Conservation (phyloP, 1,284 basidiomycete species). For the Papiliotrema laurentii region DNA sequence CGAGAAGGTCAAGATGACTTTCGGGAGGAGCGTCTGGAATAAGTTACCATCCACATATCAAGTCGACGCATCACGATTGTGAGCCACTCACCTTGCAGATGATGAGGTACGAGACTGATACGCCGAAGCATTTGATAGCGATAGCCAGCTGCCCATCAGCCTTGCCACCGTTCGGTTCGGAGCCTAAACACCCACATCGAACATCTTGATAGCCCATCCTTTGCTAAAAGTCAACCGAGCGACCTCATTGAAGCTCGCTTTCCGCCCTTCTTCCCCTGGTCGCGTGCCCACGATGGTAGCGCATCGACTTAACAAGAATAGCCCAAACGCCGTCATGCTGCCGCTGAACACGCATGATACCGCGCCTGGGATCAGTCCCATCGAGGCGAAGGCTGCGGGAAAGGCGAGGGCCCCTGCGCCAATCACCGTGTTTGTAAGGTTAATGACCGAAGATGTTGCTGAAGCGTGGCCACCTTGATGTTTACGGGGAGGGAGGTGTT, state of each 20-base stretch:
- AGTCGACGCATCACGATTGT: no score
- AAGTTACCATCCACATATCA: neutral
- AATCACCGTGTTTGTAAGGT: slow-evolving; percentile 80
- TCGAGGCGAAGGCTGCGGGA: slow-evolving; percentile 71
- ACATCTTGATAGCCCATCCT: slow-evolving; percentile 43
- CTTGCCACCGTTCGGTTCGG: slow-evolving; percentile 46
- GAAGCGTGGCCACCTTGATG: slow-evolving; percentile 5
- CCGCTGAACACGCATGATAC: slow-evolving; percentile 86
- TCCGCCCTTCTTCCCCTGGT: slow-evolving; percentile 50
- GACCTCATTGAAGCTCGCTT: slow-evolving; percentile 82
- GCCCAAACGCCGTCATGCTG: slow-evolving; percentile 71
- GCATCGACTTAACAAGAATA: slow-evolving; percentile 83
- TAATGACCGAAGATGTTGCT: slow-evolving; percentile 44
- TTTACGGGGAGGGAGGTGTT: no score
- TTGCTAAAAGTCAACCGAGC: slow-evolving; percentile 70
- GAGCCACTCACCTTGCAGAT: slow-evolving; percentile 71
- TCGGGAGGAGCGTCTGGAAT: slow-evolving; percentile 72
- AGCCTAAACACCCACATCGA: slow-evolving; percentile 39
- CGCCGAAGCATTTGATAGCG: slow-evolving; percentile 94
- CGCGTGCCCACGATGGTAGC: slow-evolving; percentile 62
- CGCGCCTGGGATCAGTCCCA: slow-evolving; percentile 79
- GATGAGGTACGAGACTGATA: slow-evolving; percentile 91
- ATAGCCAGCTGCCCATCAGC: slow-evolving; percentile 82
- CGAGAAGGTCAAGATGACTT: slow-evolving; percentile 79
- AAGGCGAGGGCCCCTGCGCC: slow-evolving; percentile 65